Conservation (phyloP, 257 asterid genomes). For the Asclepias syriaca region DNA sequence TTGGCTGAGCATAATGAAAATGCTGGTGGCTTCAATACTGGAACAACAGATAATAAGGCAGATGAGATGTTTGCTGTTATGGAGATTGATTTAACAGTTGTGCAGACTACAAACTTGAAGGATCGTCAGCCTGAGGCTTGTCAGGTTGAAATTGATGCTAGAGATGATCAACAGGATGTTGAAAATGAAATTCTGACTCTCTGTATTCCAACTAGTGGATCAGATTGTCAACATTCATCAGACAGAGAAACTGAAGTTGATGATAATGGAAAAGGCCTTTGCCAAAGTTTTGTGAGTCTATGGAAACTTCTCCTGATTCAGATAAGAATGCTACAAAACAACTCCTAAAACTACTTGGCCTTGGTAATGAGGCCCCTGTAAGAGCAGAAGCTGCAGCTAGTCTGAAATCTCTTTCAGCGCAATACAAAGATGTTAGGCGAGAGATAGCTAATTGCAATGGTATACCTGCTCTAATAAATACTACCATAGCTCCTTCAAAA, state of each 20-base stretch:
- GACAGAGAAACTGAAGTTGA: constrained; percentile 17
- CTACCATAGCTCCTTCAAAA: too few species aligned
- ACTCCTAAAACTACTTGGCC: too few species aligned
- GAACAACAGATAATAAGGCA: constrained; percentile 12
- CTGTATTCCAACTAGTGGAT: background rate
- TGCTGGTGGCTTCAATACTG: background rate
- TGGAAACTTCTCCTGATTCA: background rate
- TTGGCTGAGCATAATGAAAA: background rate
- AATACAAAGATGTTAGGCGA: too few species aligned
- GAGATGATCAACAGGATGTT: background rate
- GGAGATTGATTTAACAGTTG: constrained; percentile 12
- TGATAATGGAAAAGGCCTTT: constrained; percentile 10
- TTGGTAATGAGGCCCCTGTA: too few species aligned
- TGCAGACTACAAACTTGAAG: constrained; percentile 1
- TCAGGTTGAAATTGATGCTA: constrained; percentile 6
- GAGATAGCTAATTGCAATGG: too few species aligned
- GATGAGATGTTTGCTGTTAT: background rate
- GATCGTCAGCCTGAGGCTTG: background rate
- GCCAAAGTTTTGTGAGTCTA: background rate
- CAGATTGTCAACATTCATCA: constrained; percentile 2
- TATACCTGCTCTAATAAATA: too few species aligned
- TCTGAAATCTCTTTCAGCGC: too few species aligned
- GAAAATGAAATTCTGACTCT: background rate
- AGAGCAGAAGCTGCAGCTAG: too few species aligned
- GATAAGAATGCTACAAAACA: background rate